These are phyloP conservation scores for Hippophae tibetana DNA, from an alignment of 306 rosid genomes.

Conservation along the genomic window DNA sequence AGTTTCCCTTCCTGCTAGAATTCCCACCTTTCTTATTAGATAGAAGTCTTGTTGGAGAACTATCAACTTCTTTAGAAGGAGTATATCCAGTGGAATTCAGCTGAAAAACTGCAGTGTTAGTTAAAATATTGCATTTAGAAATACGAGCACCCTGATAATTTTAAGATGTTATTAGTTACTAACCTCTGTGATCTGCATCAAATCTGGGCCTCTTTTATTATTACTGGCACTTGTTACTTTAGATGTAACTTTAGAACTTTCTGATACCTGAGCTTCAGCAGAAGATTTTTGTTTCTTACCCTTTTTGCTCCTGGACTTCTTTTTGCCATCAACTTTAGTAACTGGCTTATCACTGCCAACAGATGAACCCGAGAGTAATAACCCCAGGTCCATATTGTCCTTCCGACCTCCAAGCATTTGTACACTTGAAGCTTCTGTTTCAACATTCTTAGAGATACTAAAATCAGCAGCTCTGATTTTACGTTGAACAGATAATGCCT, in stretches of 20 bases:
- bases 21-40: slow-evolving; percentile 39
- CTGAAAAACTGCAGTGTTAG: slow-evolving; percentile 47
- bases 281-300: slow-evolving; percentile 22
- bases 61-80: slow-evolving; percentile 22
- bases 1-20: slow-evolving; percentile 22
- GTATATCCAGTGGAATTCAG: slow-evolving; percentile 23
- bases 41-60: slow-evolving; percentile 31
- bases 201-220: slow-evolving; percentile 16
- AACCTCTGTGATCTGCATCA: slow-evolving; percentile 32
- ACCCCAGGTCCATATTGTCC: slow-evolving; percentile 10
- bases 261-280: slow-evolving; percentile 10
- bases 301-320: slow-evolving; percentile 42
- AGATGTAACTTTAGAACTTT: slow-evolving; percentile 29
- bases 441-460: slow-evolving; percentile 19
- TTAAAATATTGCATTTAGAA: slow-evolving; percentile 18
- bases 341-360: slow-evolving; percentile 16
- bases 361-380: slow-evolving; percentile 9
- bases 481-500: slow-evolving; percentile 22
- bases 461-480: slow-evolving; percentile 20
- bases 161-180: slow-evolving; percentile 15
- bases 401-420: slow-evolving; percentile 19
- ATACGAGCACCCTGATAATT: slow-evolving; percentile 1
- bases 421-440: slow-evolving; percentile 16
- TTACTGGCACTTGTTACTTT: slow-evolving; percentile 24
- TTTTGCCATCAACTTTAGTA: slow-evolving; percentile 27